Percentiles rank a stretch among this genome's conserved stretches.
Conservation (phyloP, 2,329 filamentous ascomycete genomes). For the Penicillium janthinellum region DNA sequence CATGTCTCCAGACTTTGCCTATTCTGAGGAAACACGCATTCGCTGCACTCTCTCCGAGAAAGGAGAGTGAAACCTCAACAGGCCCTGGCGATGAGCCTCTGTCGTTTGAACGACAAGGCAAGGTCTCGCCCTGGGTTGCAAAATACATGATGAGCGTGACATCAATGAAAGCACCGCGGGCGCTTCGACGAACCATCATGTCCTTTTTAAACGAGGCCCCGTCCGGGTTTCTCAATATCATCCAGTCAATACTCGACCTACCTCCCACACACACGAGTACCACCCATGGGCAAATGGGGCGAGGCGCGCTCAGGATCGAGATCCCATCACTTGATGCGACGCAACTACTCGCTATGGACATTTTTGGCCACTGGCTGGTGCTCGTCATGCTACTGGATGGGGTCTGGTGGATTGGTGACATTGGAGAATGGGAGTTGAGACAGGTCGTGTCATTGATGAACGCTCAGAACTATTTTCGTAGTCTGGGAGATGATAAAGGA, state of each 20-base stretch:
- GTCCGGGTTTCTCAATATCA: not conserved
- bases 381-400: conserved; percentile 33
- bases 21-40: not conserved
- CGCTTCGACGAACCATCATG: not conserved
- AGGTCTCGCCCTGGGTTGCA: not conserved
- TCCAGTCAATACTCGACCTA: not conserved
- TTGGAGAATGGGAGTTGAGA: conserved; percentile 30
- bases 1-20: not conserved
- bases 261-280: not conserved
- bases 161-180: not conserved
- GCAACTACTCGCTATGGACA: not conserved
- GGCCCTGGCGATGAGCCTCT: not conserved
- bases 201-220: not conserved
- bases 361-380: conserved; percentile 20
- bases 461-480: conserved; percentile 7
- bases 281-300: not conserved
- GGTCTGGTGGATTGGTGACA: conserved; percentile 40
- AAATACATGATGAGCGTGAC: not conserved
- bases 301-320: not conserved
- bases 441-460: conserved; percentile 27
- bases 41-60: not conserved
- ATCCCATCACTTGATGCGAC: not conserved
- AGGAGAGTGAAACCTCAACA: not conserved
- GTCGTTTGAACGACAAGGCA: not conserved
- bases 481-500: not conserved